Evolutionary conservation across 768 basidiomycete species (phyloP).

Genomic region (Auriscalpium orientale): DNA sequence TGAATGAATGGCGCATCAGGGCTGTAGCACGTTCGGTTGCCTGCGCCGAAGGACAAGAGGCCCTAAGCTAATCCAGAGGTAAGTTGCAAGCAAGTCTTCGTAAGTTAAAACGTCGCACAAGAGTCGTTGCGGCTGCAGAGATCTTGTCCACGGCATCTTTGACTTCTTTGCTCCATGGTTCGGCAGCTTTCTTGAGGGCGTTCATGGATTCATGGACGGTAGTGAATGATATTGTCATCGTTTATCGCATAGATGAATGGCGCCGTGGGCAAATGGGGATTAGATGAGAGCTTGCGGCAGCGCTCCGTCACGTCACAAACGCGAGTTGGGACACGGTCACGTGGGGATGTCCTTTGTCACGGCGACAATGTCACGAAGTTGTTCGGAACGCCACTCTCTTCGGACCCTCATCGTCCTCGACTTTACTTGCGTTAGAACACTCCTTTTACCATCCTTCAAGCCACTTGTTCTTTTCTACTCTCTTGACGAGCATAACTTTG

Average conservation of each 20-base stretch:
- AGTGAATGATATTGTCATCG: conserved; percentile 3
- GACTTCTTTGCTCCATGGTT: conserved; percentile 13
- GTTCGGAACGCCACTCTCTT: no score
- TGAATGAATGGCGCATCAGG: conserved; percentile 10
- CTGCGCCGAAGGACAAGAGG: not conserved
- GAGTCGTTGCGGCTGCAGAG: conserved; percentile 1
- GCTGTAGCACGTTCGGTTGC: not conserved
- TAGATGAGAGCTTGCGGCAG: no score
- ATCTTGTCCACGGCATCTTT: conserved; percentile 8
- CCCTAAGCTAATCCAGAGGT: not conserved
- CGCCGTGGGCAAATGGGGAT: not conserved
- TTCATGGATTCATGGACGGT: conserved; percentile 3
- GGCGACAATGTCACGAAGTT: not conserved
- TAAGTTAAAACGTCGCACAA: conserved; percentile 4
- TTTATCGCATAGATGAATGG: conserved; percentile 6
- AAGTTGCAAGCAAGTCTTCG: not conserved
- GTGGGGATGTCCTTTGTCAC: not conserved
- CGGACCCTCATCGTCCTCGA: no score
- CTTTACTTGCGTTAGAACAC: no score
- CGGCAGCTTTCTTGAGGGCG: conserved; percentile 12
- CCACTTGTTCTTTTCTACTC: no score
- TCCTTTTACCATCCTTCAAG: no score
- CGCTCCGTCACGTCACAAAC: no score
- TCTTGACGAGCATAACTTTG: no score
- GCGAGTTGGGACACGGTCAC: conserved; percentile 3